Evolutionary conservation across 1,284 basidiomycete genomes (phyloP), one percentile per base, ranked within the genome.

Genomic region (Tilletia indica): DNA sequence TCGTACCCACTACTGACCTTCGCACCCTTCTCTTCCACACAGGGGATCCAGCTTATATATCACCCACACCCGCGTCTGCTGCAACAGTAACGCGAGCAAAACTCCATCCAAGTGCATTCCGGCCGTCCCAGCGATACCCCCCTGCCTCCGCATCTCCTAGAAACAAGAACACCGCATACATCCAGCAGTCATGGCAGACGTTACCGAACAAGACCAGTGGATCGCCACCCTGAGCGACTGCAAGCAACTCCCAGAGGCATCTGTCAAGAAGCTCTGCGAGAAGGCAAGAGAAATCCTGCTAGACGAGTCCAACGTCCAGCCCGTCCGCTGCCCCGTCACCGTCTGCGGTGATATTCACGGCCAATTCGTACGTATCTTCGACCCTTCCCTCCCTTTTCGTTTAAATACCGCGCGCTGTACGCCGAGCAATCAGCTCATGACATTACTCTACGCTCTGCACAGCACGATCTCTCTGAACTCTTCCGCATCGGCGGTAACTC

Each of bases 401-500:
- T 21, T 39, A 2, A 31, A 31, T 2, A 2, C 25, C 25, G 25
- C 25, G 25, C 25, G 25, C n/a, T n/a, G n/a, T n/a, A 12, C 6
- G 31, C 42, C 54, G 71, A 78, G 78, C 72, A 36, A 38, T 51
- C n/a, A 9, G 42, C 42, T 45, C 42, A 45, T 9, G 1, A 45
- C 3, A 4, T 11, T 38, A 12, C 21, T 14, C 16, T 39, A 31
- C 34, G 21, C 25, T 47, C 11, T 14, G 3, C 31, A 49, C 85
- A 98, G 95, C 95, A 98, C 86, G 97, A 99, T 87, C 91, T 99
- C 71, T 97, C 94, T 74, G 97, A 99, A 86, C 91, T 99, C 64
- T 99, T 99, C 88, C 92, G 95, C 71, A 99, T 99, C 85, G 96
- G 97, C 70, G 97, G 96, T 74, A 98, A 98, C 87, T 98, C 95